These are phyloP conservation scores for Triangularia setosa DNA, from an alignment of 2,329 filamentous ascomycete genomes.

Conservation along the genomic window DNA sequence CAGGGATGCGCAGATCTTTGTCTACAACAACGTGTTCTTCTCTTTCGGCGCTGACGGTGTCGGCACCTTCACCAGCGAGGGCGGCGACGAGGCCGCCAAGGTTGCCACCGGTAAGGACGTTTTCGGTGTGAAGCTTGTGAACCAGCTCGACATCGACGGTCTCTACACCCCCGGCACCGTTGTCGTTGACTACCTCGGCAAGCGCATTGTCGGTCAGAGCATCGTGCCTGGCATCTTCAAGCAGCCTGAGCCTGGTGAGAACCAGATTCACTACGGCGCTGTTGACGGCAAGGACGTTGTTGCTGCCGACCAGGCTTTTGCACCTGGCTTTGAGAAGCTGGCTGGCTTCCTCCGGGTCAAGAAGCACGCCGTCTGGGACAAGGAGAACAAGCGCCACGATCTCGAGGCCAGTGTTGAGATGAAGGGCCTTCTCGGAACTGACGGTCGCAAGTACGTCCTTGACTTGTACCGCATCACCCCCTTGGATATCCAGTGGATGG, in stretches of 20 bases:
- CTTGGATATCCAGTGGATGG: constrained; percentile 85
- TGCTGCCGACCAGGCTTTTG: constrained; percentile 83
- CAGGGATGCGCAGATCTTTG: constrained; percentile 93
- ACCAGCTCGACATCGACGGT: constrained; percentile 92
- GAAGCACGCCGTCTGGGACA: constrained; percentile 96
- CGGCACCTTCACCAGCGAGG: constrained; percentile 93
- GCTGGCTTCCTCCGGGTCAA: constrained; percentile 89
- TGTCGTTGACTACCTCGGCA: constrained; percentile 94
- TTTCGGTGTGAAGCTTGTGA: constrained; percentile 87
- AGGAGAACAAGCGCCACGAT: constrained; percentile 84
- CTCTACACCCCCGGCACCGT: constrained; percentile 95
- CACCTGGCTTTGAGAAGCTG: constrained; percentile 78
- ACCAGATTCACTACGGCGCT: constrained; percentile 97
- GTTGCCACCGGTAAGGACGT: constrained; percentile 97
- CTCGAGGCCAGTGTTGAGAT: constrained; percentile 96
- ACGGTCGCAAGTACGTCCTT: constrained; percentile 95
- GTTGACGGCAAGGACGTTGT: constrained; percentile 97
- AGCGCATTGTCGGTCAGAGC: constrained; percentile 94
- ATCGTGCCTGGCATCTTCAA: constrained; percentile 99
- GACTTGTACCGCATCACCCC: constrained; percentile 94
- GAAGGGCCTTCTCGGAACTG: constrained; percentile 94
- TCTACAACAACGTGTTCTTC: constrained; percentile 99
- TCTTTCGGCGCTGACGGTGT: constrained; percentile 97
- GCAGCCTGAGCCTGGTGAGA: constrained; percentile 93
- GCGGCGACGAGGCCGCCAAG: constrained; percentile 91